Conservation (phyloP, 306 rosid species). For the Glycine tomentella region DNA sequence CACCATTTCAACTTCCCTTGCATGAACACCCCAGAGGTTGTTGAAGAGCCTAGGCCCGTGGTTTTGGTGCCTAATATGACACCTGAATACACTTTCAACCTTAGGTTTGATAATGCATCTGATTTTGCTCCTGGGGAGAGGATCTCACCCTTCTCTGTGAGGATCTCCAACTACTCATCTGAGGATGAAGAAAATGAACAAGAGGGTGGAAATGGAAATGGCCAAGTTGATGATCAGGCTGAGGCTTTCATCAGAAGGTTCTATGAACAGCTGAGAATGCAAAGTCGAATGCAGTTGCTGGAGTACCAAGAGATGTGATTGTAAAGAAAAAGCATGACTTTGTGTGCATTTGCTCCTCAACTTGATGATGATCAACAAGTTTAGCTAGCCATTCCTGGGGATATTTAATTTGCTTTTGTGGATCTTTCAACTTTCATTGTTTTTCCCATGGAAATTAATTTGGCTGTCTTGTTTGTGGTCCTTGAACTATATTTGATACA, state of each 20-base stretch:
- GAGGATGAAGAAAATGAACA: conserved; percentile 50
- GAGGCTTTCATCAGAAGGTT: conserved; percentile 68
- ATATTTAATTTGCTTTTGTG: neutral
- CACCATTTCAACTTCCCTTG: conserved; percentile 68
- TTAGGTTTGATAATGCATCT: conserved; percentile 39
- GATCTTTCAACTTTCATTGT: neutral
- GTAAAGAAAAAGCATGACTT: too few species aligned
- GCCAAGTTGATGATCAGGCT: conserved; percentile 60
- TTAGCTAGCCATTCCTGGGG: neutral
- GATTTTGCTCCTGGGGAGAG: conserved; percentile 26
- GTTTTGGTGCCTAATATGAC: conserved; percentile 48
- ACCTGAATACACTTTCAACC: conserved; percentile 48
- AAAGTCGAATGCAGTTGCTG: conserved; percentile 52
- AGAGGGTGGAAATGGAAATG: conserved; percentile 36
- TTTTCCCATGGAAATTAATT: neutral
- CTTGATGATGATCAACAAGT: neutral
- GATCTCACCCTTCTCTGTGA: conserved; percentile 50
- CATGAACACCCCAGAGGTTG: conserved; percentile 48
- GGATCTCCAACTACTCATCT: conserved; percentile 57
- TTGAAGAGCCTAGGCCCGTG: conserved; percentile 41
- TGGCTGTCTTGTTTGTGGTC: neutral
- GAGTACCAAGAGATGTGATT: conserved; percentile 44
- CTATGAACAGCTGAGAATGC: conserved; percentile 62
- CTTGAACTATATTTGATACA: neutral
- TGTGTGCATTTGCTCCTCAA: conserved; percentile 4